These are phyloP conservation scores for Discostella pseudostelligera DNA, from an alignment of 108 stramenopile species.

Conservation along the genomic window DNA sequence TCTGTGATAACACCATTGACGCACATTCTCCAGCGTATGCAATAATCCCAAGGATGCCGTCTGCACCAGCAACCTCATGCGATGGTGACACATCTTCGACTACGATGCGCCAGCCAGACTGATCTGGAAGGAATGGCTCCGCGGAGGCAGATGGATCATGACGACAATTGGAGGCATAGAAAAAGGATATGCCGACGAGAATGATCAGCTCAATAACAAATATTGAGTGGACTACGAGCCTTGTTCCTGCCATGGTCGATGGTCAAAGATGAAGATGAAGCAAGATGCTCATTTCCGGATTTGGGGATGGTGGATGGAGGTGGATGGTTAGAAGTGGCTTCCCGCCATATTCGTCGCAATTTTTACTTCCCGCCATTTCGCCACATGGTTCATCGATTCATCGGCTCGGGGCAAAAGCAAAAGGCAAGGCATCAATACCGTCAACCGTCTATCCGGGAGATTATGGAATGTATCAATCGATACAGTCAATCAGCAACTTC, in stretches of 20 bases:
- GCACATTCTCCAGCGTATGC: constrained; percentile 6
- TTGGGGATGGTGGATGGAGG: too few species aligned
- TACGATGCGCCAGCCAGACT: constrained; percentile 36
- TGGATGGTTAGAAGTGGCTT: too few species aligned
- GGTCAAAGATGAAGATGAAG: too few species aligned
- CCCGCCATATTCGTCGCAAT: too few species aligned
- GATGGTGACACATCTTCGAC: constrained; percentile 22
- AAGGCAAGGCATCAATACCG: too few species aligned
- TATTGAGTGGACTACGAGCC: constrained; percentile 39
- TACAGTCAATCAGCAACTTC: too few species aligned
- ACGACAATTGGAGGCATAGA: constrained; percentile 24
- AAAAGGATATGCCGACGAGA: constrained; percentile 26
- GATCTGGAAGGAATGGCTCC: constrained; percentile 43
- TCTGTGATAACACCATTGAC: neutral
- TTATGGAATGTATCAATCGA: too few species aligned
- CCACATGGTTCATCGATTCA: too few species aligned
- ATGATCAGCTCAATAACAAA: constrained; percentile 31
- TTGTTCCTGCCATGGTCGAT: constrained; percentile 44
- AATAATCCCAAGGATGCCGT: neutral
- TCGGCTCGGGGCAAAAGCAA: too few species aligned
- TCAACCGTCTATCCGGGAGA: too few species aligned
- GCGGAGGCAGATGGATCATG: constrained; percentile 12
- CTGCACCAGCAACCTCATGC: neutral
- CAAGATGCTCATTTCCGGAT: too few species aligned
- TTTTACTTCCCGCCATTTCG: too few species aligned